Evolutionary conservation across 257 asterid genomes (phyloP), one percentile per base, ranked within the genome.

Genomic region (Apocynum venetum): DNA sequence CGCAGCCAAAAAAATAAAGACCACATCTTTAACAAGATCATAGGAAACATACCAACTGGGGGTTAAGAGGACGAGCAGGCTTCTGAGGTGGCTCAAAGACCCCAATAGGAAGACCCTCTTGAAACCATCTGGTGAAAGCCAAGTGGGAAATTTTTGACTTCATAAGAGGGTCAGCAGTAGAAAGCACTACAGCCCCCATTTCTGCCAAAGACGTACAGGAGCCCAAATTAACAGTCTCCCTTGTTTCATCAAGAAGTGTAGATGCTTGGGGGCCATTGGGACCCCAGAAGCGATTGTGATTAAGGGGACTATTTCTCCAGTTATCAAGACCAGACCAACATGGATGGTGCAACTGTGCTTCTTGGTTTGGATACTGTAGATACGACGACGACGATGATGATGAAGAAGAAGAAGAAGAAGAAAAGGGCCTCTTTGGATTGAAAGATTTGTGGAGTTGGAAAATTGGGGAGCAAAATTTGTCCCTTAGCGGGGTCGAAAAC

Each of bases 11-110:
- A 20, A 14, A 19, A 35, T 14, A 17, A 19, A 74, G 49, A 53
- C 8, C 7, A 68, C 35, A 70, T 17, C 25, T 31, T 20, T 19
- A 14, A 48, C 46, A 25, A 75, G 25, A 40, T 4, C 56, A 3
- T 48, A 48, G 14, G 38, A 19, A 48, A 73, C 81, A 66, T 51
- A 95, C 98, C 92, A 95, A 69, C 40, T 84, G 82, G n/a, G 98
- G 98, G 66, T 89, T 90, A 7, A 76, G 40, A 20, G 98, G 98
- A 74, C 97, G 95, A 81, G 98, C 89, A 72, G 98, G 97, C 64
- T 38, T 72, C 46, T 55, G 4, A 55, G 98, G 96, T 15, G 98
- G 85, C 25, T 86, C 80, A 59, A 74, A 87, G 65, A 83, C 88
- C 10, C 98, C 98, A 81, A 95, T 71, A 17, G 97, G 96, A 15